Percentiles rank a stretch among this genome's conserved stretches.
Evolutionary conservation across 352 stramenopile species (phyloP).

Genomic region (Pythium plurisporium): DNA sequence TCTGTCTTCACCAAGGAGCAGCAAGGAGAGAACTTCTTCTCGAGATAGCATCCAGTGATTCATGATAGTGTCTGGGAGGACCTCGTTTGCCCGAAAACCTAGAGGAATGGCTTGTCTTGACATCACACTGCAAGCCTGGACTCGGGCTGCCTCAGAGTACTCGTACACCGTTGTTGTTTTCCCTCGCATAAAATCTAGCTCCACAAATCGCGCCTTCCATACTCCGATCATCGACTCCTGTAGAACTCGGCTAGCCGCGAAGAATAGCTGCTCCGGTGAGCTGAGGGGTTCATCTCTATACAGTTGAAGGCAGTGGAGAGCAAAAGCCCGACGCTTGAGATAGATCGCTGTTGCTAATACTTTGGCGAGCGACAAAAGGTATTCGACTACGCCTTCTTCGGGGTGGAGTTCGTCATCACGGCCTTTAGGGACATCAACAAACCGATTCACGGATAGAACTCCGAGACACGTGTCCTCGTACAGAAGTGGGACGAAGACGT

Average conservation of each 20-base stretch:
- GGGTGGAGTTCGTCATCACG: slow-evolving; percentile 54
- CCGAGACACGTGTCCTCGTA: slow-evolving; percentile 62
- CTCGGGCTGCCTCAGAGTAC: slow-evolving; percentile 34
- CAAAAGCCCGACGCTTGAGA: slow-evolving; percentile 49
- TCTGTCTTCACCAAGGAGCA: background rate
- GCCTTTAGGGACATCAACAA: slow-evolving; percentile 52
- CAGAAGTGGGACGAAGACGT: slow-evolving; percentile 56
- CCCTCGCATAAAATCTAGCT: slow-evolving; percentile 41
- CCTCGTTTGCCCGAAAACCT: slow-evolving; percentile 36
- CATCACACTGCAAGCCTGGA: slow-evolving; percentile 5
- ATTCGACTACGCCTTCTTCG: slow-evolving; percentile 53
- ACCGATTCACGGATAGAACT: slow-evolving; percentile 56
- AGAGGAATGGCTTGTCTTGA: slow-evolving; percentile 32
- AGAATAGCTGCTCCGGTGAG: slow-evolving; percentile 56
- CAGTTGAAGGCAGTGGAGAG: slow-evolving; percentile 41
- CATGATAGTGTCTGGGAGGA: slow-evolving; percentile 44
- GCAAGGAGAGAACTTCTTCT: slow-evolving; percentile 11
- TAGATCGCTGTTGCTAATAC: slow-evolving; percentile 50
- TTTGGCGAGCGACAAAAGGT: slow-evolving; percentile 37
- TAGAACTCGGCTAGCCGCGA: slow-evolving; percentile 32
- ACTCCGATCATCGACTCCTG: slow-evolving; percentile 45
- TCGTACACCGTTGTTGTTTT: slow-evolving; percentile 59
- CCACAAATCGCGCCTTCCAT: slow-evolving; percentile 52
- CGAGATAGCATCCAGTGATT: slow-evolving; percentile 20
- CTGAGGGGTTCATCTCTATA: slow-evolving; percentile 34